Evolutionary conservation across 2,329 filamentous ascomycete species (phyloP).

Genomic region (Microdochium bolleyi): DNA sequence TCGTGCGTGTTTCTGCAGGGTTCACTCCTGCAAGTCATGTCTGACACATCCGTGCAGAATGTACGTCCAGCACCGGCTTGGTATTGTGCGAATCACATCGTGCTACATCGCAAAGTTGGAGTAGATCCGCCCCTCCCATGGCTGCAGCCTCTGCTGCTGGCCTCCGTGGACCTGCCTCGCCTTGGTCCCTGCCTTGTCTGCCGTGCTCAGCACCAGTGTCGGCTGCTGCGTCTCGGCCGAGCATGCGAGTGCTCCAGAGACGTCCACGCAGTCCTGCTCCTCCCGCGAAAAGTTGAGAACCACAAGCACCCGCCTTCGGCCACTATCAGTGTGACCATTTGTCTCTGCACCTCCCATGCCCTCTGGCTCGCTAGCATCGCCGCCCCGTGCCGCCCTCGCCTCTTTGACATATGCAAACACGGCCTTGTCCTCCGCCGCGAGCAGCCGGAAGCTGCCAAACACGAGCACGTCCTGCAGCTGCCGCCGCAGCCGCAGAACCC

Average conservation of each 20-base stretch:
- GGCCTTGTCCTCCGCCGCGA: conserved; percentile 39
- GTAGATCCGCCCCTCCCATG: conserved; percentile 21
- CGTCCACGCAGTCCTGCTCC: conserved; percentile 15
- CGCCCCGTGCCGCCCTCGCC: conserved; percentile 9
- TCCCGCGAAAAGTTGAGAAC: conserved; percentile 37
- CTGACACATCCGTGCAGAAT: too few relatives aligned
- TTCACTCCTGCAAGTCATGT: too few relatives aligned
- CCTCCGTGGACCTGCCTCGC: background rate
- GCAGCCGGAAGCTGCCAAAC: conserved; percentile 50
- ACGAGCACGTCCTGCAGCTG: conserved; percentile 51
- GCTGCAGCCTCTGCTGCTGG: conserved; percentile 5
- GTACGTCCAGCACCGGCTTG: too few relatives aligned
- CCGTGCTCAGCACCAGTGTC: conserved; percentile 18
- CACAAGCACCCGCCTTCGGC: conserved; percentile 25
- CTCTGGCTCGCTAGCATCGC: too few relatives aligned
- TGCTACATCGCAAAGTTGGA: conserved; percentile 8
- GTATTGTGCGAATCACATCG: too few relatives aligned
- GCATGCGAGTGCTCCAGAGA: conserved; percentile 13
- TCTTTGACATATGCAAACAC: conserved; percentile 49
- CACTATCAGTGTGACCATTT: conserved; percentile 2
- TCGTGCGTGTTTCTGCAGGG: too few relatives aligned
- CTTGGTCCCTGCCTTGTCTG: conserved; percentile 1
- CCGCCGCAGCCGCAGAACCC: conserved; percentile 42
- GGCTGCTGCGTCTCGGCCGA: conserved; percentile 4
- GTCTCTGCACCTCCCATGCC: too few relatives aligned